phyloP scores from a whole-genome alignment of 1,284 basidiomycete genomes.

The Vanrija humicola region DNA sequence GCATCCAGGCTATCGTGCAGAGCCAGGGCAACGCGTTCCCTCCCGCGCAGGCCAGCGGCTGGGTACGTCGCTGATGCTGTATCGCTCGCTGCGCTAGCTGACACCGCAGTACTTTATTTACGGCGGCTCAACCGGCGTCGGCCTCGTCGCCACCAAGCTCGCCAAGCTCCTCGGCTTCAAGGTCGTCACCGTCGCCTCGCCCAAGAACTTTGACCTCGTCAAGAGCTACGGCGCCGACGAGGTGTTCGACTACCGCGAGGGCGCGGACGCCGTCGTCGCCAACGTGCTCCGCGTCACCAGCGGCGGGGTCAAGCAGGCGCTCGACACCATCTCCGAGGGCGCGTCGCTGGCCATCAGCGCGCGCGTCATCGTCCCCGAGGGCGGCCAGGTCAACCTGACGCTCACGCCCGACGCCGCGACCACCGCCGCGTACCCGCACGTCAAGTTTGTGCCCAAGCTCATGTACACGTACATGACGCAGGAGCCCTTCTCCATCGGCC shows the following conservation, averaged over 20 bases:
- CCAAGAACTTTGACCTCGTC: slow-evolving; percentile 49
- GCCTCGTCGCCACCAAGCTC: slow-evolving; percentile 52
- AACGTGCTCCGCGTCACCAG: slow-evolving; percentile 32
- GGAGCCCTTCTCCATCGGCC: slow-evolving; percentile 33
- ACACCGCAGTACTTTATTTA: slow-evolving; percentile 47
- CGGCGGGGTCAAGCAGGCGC: slow-evolving; percentile 25
- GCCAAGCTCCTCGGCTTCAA: slow-evolving; percentile 51
- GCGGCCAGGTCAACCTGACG: slow-evolving; percentile 31
- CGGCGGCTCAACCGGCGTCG: slow-evolving; percentile 52
- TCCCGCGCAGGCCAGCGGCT: slow-evolving; percentile 11
- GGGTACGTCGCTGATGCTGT: slow-evolving; percentile 9
- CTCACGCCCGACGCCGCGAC: slow-evolving; percentile 19
- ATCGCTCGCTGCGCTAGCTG: not conserved
- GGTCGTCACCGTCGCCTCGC: slow-evolving; percentile 50
- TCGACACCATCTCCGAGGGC: slow-evolving; percentile 39
- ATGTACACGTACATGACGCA: slow-evolving; percentile 39
- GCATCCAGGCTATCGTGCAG: slow-evolving; percentile 16
- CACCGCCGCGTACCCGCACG: slow-evolving; percentile 18
- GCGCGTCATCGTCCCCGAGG: slow-evolving; percentile 24
- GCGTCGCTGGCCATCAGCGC: slow-evolving; percentile 26
- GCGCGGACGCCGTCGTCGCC: slow-evolving; percentile 15
- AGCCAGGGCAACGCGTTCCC: slow-evolving; percentile 10
- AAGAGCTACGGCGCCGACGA: slow-evolving; percentile 52
- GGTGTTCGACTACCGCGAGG: slow-evolving; percentile 30
- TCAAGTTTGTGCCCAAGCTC: slow-evolving; percentile 28